phyloP scores from a whole-genome alignment of 192 early-diverging fungal species.

The Umbelopsis sp. region DNA sequence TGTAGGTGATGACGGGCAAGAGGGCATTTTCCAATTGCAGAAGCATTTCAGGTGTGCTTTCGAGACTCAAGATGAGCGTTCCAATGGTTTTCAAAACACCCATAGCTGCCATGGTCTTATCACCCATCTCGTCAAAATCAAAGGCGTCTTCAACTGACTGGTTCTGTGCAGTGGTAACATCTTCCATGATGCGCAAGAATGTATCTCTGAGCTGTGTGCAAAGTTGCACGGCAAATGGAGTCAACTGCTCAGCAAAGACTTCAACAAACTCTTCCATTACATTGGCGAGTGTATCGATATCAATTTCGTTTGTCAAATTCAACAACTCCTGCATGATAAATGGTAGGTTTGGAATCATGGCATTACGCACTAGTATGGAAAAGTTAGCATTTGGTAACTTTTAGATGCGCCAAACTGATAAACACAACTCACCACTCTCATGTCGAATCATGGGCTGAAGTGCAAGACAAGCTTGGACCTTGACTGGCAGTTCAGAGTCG shows the following conservation, averaged over 20 bases:
- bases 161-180: slow-evolving; percentile 57
- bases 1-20: slow-evolving; percentile 76
- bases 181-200: slow-evolving; percentile 83
- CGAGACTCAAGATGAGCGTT: slow-evolving; percentile 85
- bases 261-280: slow-evolving; percentile 93
- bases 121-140: slow-evolving; percentile 66
- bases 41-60: slow-evolving; percentile 80
- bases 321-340: slow-evolving; percentile 87
- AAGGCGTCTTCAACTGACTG: slow-evolving; percentile 47
- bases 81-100: slow-evolving; percentile 89
- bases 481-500: slow-evolving; percentile 86
- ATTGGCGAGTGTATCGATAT: slow-evolving; percentile 84
- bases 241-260: slow-evolving; percentile 86
- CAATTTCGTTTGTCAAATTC: slow-evolving; percentile 88
- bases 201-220: slow-evolving; percentile 84
- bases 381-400: not conserved
- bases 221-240: slow-evolving; percentile 91
- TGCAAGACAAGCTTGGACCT: slow-evolving; percentile 83
- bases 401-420: not conserved
- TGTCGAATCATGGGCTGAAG: slow-evolving; percentile 80
- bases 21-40: slow-evolving; percentile 78
- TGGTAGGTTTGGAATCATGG: slow-evolving; percentile 79
- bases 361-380: slow-evolving; percentile 55
- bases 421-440: slow-evolving; percentile 50
- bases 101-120: slow-evolving; percentile 89